phyloP scores from a whole-genome alignment of 805 yeast species.

The Candida andamanensis region DNA sequence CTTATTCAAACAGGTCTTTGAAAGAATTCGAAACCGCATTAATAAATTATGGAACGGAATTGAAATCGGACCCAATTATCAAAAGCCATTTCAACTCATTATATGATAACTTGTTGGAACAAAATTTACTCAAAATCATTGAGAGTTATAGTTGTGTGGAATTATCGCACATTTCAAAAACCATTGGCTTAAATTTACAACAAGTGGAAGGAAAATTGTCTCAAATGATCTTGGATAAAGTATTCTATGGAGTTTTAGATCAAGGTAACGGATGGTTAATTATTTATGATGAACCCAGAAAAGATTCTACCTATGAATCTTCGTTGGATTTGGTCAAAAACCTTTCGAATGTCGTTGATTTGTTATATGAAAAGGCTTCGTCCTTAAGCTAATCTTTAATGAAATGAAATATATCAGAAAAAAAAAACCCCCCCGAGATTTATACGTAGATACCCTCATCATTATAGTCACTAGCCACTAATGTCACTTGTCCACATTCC shows the following conservation, averaged over 20 bases:
- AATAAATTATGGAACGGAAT: slow-evolving; percentile 62
- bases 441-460: slow-evolving; percentile 38
- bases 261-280: slow-evolving; percentile 98
- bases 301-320: slow-evolving; percentile 84
- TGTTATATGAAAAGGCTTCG: slow-evolving; percentile 90
- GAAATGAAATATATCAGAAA: slow-evolving; percentile 2
- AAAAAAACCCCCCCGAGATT: too few species aligned
- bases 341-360: slow-evolving; percentile 83
- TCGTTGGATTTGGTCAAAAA: slow-evolving; percentile 82
- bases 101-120: slow-evolving; percentile 89
- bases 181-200: slow-evolving; percentile 79
- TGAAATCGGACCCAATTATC: slow-evolving; percentile 81
- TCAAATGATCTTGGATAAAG: slow-evolving; percentile 93
- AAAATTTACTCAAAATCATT: slow-evolving; percentile 87
- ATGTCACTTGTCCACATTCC: slow-evolving; percentile 53
- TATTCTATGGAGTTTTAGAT: slow-evolving; percentile 93
- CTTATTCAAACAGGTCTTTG: slow-evolving; percentile 84
- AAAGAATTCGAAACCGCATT: slow-evolving; percentile 87
- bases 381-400: slow-evolving; percentile 55
- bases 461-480: slow-evolving; percentile 44
- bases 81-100: slow-evolving; percentile 89
- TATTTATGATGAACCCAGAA: slow-evolving; percentile 81
- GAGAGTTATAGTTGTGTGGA: slow-evolving; percentile 98
- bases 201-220: slow-evolving; percentile 92
- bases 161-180: slow-evolving; percentile 77